phyloP scores from a whole-genome alignment of 2,329 filamentous ascomycete species.

The Saccharata proteae region DNA sequence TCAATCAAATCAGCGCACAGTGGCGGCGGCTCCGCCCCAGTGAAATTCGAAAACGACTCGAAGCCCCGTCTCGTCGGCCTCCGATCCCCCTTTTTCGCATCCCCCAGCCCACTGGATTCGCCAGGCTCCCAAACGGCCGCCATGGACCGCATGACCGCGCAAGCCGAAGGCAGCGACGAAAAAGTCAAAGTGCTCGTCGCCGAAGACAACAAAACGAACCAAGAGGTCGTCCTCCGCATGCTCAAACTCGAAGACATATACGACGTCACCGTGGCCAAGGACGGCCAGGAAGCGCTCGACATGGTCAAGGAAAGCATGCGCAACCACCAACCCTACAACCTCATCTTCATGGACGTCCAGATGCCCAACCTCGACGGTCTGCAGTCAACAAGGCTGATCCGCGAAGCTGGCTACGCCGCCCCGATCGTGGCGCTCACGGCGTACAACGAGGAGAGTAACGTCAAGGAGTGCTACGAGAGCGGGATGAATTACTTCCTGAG shows the following conservation, averaged over 20 bases:
- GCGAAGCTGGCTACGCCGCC: slow-evolving; percentile 72
- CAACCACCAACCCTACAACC: slow-evolving; percentile 58
- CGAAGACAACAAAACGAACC: slow-evolving; percentile 53
- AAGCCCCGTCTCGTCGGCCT: slow-evolving; percentile 73
- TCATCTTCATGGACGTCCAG: slow-evolving; percentile 93
- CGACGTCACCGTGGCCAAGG: slow-evolving; percentile 75
- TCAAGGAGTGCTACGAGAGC: slow-evolving; percentile 61
- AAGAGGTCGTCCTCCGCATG: slow-evolving; percentile 45
- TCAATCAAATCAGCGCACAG: slow-evolving; percentile 19
- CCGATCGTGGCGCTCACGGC: slow-evolving; percentile 87
- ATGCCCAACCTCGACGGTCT: slow-evolving; percentile 91
- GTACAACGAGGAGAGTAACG: slow-evolving; percentile 81
- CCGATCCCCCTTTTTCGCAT: slow-evolving; percentile 68
- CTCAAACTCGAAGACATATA: slow-evolving; percentile 68
- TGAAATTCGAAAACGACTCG: slow-evolving; percentile 44
- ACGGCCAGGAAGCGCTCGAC: slow-evolving; percentile 69
- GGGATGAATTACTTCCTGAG: slow-evolving; percentile 86
- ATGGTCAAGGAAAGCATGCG: slow-evolving; percentile 74
- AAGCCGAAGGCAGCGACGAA: slow-evolving; percentile 42
- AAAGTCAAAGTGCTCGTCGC: slow-evolving; percentile 77
- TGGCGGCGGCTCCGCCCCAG: slow-evolving; percentile 16
- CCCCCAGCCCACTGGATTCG: slow-evolving; percentile 33
- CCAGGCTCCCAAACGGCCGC: slow-evolving; percentile 52
- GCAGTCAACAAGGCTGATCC: slow-evolving; percentile 73
- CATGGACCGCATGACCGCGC: slow-evolving; percentile 54